These are phyloP conservation scores for Claviceps fusiformis DNA, from an alignment of 2,329 filamentous ascomycete genomes.

Conservation along the genomic window DNA sequence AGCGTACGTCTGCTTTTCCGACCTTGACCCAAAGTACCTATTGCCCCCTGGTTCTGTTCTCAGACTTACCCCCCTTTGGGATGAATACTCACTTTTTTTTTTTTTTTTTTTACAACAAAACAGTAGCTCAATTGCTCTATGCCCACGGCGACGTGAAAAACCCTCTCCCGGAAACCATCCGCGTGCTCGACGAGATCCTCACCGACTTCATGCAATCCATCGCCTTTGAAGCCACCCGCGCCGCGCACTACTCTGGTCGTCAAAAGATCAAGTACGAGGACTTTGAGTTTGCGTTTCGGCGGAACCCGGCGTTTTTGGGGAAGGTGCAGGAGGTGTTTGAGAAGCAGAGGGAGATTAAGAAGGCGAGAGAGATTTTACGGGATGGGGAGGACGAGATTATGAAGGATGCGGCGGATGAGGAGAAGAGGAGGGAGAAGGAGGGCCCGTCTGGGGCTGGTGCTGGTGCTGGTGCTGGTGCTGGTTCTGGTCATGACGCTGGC, in stretches of 20 bases:
- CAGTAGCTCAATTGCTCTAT: constrained; percentile 63
- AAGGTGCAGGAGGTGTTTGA: constrained; percentile 80
- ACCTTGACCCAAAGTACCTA: not conserved
- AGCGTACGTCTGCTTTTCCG: constrained; percentile 37
- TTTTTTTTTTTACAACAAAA: not conserved
- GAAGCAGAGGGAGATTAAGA: constrained; percentile 77
- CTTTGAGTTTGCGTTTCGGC: constrained; percentile 85
- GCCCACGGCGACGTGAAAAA: constrained; percentile 67
- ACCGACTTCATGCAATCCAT: constrained; percentile 95
- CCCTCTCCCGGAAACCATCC: constrained; percentile 71
- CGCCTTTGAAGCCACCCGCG: constrained; percentile 76
- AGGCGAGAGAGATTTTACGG: constrained; percentile 62
- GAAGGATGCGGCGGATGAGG: constrained; percentile 35
- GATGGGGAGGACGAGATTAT: constrained; percentile 50
- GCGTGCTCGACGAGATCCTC: constrained; percentile 84
- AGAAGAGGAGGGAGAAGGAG: constrained; percentile 23
- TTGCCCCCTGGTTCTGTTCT: not conserved
- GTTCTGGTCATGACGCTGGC: constrained; percentile 4
- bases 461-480: constrained; percentile 6
- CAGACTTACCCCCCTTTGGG: not conserved
- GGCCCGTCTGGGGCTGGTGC: constrained; percentile 4
- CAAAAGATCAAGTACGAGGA: constrained; percentile 98
- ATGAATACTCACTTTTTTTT: too few species aligned
- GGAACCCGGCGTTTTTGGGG: constrained; percentile 74
- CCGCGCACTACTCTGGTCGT: constrained; percentile 72